phyloP scores from a whole-genome alignment of 148 eudicot species.

The Persicaria maculosa region DNA sequence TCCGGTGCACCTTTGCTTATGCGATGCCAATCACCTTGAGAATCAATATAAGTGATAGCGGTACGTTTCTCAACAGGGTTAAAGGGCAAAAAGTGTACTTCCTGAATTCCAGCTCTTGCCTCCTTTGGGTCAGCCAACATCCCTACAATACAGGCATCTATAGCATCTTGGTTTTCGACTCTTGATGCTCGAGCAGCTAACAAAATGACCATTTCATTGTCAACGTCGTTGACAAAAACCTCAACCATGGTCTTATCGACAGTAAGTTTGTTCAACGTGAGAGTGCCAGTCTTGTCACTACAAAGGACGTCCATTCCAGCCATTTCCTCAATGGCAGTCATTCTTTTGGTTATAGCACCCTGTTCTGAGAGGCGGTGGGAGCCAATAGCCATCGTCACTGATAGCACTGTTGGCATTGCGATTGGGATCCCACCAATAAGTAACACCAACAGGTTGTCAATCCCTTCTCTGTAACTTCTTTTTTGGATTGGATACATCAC shows the following conservation, averaged over 20 bases:
- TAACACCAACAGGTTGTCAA: conserved; percentile 37
- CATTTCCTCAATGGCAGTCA: conserved; percentile 49
- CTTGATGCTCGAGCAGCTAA: conserved; percentile 40
- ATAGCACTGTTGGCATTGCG: conserved; percentile 40
- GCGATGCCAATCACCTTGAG: conserved; percentile 28
- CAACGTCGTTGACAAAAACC: conserved; percentile 32
- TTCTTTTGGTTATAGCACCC: conserved; percentile 46
- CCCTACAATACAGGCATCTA: conserved; percentile 41
- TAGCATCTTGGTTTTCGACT: conserved; percentile 40
- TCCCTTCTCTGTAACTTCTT: conserved; percentile 31
- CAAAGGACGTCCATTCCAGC: conserved; percentile 50
- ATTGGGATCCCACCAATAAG: conserved; percentile 44
- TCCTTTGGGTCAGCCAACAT: conserved; percentile 43
- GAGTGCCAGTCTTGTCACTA: conserved; percentile 45
- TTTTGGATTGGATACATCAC: conserved; percentile 38
- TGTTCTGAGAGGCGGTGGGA: conserved; percentile 42
- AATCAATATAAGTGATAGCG: conserved; percentile 32
- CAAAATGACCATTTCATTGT: conserved; percentile 25
- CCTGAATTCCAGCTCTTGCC: conserved; percentile 38
- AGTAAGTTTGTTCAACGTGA: conserved; percentile 31
- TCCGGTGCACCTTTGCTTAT: conserved; percentile 49
- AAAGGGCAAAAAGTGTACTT: conserved; percentile 40
- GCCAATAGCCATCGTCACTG: conserved; percentile 47
- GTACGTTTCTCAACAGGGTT: conserved; percentile 43
- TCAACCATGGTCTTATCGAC: conserved; percentile 38